These are phyloP conservation scores for Bathelium albidoporum DNA, from an alignment of 495 filamentous ascomycete genomes.

Conservation along the genomic window DNA sequence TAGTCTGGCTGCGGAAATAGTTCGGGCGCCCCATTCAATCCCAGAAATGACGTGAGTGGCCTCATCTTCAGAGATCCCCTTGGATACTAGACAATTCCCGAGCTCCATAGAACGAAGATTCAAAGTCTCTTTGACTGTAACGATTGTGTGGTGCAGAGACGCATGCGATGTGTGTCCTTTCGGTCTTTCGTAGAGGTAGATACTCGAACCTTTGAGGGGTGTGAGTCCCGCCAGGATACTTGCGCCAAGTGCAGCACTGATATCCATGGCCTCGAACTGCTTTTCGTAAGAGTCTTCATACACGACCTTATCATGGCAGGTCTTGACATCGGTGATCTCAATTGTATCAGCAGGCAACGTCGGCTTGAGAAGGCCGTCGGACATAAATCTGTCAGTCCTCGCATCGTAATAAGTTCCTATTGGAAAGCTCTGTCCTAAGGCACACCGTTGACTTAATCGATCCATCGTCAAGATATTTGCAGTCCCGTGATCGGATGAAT, in stretches of 20 bases:
- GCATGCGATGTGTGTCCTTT: conserved; percentile 7
- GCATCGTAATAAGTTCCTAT: conserved; percentile 22
- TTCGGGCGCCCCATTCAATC: conserved; percentile 23
- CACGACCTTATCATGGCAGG: conserved; percentile 1
- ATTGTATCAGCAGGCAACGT: conserved; percentile 11
- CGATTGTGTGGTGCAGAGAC: conserved; percentile 13
- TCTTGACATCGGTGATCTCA: neutral
- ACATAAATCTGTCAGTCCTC: conserved; percentile 16
- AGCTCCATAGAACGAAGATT: conserved; percentile 11
- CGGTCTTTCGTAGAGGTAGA: conserved; percentile 13
- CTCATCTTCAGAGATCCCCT: conserved; percentile 1
- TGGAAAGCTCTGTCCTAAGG: conserved; percentile 16
- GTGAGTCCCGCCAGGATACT: conserved; percentile 18
- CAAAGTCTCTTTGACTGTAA: conserved; percentile 16
- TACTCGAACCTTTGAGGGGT: conserved; percentile 10
- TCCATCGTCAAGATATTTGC: conserved; percentile 23
- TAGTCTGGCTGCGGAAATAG: conserved; percentile 9
- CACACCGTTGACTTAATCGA: conserved; percentile 21
- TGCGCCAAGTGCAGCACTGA: conserved; percentile 14
- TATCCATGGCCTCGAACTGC: conserved; percentile 14
- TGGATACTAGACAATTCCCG: neutral
- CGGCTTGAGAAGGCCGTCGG: conserved; percentile 9
- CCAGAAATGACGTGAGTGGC: conserved; percentile 22
- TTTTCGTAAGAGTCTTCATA: conserved; percentile 15
- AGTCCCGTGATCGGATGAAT: too few species aligned